phyloP scores from a whole-genome alignment of 345 rosid species.

The Pseudoturritis turrita region DNA sequence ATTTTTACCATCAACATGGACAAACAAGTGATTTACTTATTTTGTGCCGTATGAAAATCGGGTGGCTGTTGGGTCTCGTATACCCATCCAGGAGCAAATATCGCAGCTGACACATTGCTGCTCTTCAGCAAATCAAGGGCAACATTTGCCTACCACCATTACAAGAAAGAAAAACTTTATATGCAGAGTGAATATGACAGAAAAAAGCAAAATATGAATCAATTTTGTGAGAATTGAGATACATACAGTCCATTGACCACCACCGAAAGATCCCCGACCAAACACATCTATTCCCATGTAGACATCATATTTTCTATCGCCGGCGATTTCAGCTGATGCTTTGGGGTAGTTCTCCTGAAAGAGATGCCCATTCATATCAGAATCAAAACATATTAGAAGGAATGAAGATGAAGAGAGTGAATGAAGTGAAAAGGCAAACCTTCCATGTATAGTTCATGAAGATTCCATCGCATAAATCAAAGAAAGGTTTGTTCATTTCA shows the following conservation, averaged over 20 bases:
- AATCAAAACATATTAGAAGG: neutral
- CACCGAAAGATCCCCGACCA: slow-evolving; percentile 70
- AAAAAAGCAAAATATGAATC: neutral
- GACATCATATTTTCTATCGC: slow-evolving; percentile 68
- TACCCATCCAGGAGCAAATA: slow-evolving; percentile 94
- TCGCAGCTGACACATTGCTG: slow-evolving; percentile 65
- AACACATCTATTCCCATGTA: slow-evolving; percentile 82
- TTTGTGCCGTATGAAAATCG: slow-evolving; percentile 70
- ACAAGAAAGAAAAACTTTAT: neutral
- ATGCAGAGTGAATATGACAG: neutral
- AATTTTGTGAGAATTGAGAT: neutral
- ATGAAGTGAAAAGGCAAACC: slow-evolving; percentile 36
- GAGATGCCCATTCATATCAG: neutral
- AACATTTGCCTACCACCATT: slow-evolving; percentile 48
- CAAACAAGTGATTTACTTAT: slow-evolving; percentile 38
- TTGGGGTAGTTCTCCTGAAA: slow-evolving; percentile 54
- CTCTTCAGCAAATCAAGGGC: slow-evolving; percentile 72
- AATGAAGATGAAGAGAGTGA: neutral
- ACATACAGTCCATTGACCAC: slow-evolving; percentile 73
- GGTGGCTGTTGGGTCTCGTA: slow-evolving; percentile 68
- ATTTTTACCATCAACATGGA: neutral
- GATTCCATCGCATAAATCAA: slow-evolving; percentile 78
- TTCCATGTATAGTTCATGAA: slow-evolving; percentile 65
- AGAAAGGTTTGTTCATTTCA: slow-evolving; percentile 65
- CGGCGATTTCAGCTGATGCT: slow-evolving; percentile 60